phyloP scores from a whole-genome alignment of 768 basidiomycete genomes.

The Boletus subparvulus region DNA sequence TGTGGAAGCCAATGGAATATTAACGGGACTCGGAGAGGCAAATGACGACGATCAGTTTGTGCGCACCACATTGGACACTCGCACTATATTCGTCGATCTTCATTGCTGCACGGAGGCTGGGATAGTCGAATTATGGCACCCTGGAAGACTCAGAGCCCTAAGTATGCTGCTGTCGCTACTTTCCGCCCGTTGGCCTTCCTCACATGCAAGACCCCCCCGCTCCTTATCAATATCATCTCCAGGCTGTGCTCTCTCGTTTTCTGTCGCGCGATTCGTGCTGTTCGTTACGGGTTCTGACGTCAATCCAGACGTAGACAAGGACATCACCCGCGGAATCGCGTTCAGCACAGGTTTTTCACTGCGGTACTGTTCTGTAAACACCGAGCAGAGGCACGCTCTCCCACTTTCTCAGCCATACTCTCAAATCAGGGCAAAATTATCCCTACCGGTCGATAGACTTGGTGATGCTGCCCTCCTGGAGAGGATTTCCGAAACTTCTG shows the following conservation, averaged over 20 bases:
- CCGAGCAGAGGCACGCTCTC: conserved; percentile 18
- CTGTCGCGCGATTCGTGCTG: conserved; percentile 60
- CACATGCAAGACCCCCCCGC: conserved; percentile 7
- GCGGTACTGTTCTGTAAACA: conserved; percentile 52
- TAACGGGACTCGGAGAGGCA: conserved; percentile 50
- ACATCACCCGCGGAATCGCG: conserved; percentile 68
- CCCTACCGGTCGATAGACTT: conserved; percentile 51
- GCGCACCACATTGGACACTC: conserved; percentile 42
- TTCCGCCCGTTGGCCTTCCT: conserved; percentile 21
- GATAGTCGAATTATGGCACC: conserved; percentile 68
- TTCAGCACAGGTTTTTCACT: conserved; percentile 52
- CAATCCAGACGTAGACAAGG: conserved; percentile 65
- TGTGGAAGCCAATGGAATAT: conserved; percentile 46
- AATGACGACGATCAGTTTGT: conserved; percentile 42
- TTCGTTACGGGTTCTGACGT: conserved; percentile 80
- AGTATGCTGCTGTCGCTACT: conserved; percentile 46
- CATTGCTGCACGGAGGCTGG: conserved; percentile 55
- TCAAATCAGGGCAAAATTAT: conserved; percentile 52
- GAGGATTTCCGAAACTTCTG: conserved; percentile 32
- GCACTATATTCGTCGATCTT: conserved; percentile 46
- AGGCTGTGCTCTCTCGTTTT: conserved; percentile 55
- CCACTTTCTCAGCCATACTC: conserved; percentile 32
- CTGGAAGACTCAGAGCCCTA: conserved; percentile 53
- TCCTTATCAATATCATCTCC: conserved; percentile 45
- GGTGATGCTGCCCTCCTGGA: conserved; percentile 46